Evolutionary conservation across 2,329 filamentous ascomycete genomes (phyloP).

Genomic region (Tolypocladium pustulatum): DNA sequence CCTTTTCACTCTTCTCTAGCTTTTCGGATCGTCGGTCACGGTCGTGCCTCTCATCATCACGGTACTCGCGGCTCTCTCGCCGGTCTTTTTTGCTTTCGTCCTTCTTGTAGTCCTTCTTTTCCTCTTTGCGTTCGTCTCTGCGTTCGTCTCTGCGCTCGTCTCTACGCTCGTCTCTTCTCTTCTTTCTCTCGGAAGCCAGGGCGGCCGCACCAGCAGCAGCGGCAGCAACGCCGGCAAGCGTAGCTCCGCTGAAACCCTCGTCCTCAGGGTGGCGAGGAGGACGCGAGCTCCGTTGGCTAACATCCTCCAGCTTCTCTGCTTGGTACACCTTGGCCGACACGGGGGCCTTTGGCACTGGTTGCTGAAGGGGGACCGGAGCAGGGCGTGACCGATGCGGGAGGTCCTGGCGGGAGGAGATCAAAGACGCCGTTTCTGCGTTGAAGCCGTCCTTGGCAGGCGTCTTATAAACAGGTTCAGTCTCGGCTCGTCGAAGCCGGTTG

Average conservation of each 20-base stretch:
- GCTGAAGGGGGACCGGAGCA: conserved; percentile 62
- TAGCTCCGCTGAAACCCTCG: conserved; percentile 30
- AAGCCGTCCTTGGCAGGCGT: conserved; percentile 51
- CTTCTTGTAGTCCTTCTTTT: conserved; percentile 1
- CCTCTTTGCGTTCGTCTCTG: conserved; percentile 8
- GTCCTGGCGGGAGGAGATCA: conserved; percentile 30
- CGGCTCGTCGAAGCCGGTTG: conserved; percentile 11
- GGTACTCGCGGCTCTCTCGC: conserved; percentile 5
- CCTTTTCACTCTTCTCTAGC: conserved; percentile 7
- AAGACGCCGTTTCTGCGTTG: conserved; percentile 43
- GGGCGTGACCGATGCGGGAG: conserved; percentile 35
- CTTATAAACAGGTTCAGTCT: conserved; percentile 9
- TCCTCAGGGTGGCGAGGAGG: conserved; percentile 22
- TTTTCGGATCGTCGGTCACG: conserved; percentile 6
- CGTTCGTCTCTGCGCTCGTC: conserved; percentile 12
- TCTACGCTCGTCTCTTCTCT: conserved; percentile 7
- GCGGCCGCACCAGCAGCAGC: conserved; percentile 34
- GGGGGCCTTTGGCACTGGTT: conserved; percentile 70
- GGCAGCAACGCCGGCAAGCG: conserved; percentile 37
- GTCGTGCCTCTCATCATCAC: conserved; percentile 10
- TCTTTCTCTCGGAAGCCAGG: conserved; percentile 14
- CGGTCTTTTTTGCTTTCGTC: background rate
- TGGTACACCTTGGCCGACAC: conserved; percentile 61
- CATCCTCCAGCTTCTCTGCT: conserved; percentile 28
- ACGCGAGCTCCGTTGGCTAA: conserved; percentile 22